Conservation (phyloP, 257 asterid genomes). For the Oldenlandia corymbosa region DNA sequence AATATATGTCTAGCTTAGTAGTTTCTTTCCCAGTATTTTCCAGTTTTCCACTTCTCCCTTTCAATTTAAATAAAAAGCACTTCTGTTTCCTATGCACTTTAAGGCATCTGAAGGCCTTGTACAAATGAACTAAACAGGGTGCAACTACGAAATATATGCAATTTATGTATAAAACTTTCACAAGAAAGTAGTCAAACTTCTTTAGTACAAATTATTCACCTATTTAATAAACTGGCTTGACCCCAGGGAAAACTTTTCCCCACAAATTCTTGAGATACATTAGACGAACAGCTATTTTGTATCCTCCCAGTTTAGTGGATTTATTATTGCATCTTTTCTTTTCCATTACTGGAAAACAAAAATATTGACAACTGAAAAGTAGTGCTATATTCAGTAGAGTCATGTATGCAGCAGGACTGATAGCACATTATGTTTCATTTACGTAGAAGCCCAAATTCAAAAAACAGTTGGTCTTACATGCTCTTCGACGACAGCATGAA, state of each 20-base stretch:
- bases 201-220: neutral
- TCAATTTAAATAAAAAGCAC: no score
- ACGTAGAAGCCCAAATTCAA: neutral
- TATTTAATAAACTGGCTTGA: neutral
- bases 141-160: neutral
- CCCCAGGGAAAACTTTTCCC: neutral
- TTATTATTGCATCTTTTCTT: neutral
- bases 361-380: neutral
- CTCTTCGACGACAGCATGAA: constrained; percentile 96
- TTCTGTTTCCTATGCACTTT: no score
- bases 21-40: no score
- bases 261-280: neutral
- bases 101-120: neutral
- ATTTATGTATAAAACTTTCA: neutral
- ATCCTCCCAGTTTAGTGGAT: neutral
- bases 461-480: constrained; percentile 54
- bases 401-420: neutral
- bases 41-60: no score
- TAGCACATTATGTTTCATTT: neutral
- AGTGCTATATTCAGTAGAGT: neutral
- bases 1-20: no score
- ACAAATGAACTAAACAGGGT: neutral
- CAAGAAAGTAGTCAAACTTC: neutral
- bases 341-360: neutral
- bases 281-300: neutral